Percentiles rank a stretch among this genome's conserved stretches.
These are phyloP conservation scores for Lactarius sp. DNA, from an alignment of 768 basidiomycete species.

Conservation along the genomic window DNA sequence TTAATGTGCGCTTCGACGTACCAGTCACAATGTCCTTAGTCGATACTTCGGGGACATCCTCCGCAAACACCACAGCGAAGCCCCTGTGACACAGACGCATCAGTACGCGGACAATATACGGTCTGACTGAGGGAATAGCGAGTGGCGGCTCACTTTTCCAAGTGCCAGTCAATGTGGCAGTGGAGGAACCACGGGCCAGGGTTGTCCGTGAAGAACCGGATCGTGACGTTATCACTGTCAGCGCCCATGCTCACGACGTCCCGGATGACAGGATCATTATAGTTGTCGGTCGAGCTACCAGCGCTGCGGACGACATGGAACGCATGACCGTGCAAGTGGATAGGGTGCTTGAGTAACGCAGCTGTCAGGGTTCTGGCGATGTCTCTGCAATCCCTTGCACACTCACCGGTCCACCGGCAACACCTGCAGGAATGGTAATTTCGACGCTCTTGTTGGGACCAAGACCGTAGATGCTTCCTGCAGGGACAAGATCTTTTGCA, in stretches of 20 bases:
- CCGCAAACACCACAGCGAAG: slow-evolving; percentile 12
- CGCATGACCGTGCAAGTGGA: slow-evolving; percentile 9
- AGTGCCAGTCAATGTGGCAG: slow-evolving; percentile 30
- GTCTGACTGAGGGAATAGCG: too few relatives aligned
- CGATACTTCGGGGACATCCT: slow-evolving; percentile 3
- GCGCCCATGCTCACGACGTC: slow-evolving; percentile 37
- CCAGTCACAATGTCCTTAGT: not conserved
- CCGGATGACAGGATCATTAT: slow-evolving; percentile 39
- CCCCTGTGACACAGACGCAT: not conserved
- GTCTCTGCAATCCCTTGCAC: not conserved
- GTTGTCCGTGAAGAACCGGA: slow-evolving; percentile 32
- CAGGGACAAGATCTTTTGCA: slow-evolving; percentile 44
- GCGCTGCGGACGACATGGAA: slow-evolving; percentile 22
- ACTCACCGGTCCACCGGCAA: not conserved
- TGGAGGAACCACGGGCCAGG: slow-evolving; percentile 22
- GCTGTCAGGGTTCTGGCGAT: not conserved
- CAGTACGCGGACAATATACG: not conserved
- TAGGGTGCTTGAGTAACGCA: not conserved
- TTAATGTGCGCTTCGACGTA: not conserved
- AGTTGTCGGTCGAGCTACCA: slow-evolving; percentile 20
- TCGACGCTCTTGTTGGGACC: slow-evolving; percentile 45
- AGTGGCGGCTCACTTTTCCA: slow-evolving; percentile 1
- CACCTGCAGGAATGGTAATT: slow-evolving; percentile 28
- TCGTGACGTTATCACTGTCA: slow-evolving; percentile 21
- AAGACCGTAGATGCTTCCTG: slow-evolving; percentile 43